Base-by-base conservation (phyloP, 2,329 filamentous ascomycete genomes). In the Boeremia exigua region DNA sequence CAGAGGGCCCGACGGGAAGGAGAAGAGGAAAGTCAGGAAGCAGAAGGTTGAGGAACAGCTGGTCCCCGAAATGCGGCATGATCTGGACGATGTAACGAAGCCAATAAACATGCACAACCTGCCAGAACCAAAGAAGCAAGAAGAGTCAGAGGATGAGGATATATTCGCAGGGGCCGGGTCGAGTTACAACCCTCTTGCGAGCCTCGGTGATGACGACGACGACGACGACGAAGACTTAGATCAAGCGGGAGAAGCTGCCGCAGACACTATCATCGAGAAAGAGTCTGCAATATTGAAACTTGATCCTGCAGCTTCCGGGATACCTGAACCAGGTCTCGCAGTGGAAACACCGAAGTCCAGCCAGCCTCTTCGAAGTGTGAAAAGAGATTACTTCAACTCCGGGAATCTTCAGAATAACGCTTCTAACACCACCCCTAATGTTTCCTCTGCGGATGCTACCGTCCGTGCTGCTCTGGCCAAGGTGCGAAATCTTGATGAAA, bases 381-480 rank as follows among this genome's bases (percentile, higher is more conserved):
- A 66, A 62, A 64, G 61, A 38, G 63, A 71, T 44, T 65, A 68
- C 47, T 63, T 69, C 49, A 59, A 54, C 42, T 40, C 60, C 9
- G 29, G 12, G 7, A 59, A 55, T 43, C 32, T 56, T 15, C 60
- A 51, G 39, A 45, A 28, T 5, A 51, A 40, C 6, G 42, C 48
- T 28, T 37, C 48, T 45, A 66, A 29, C 61, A 74, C 38, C 63
- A 78, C 79, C 43, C 76, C 78, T 4, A 46, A 62, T 15, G 36
- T 62, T 12, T 67, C 67, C 27, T 65, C 82, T 4, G 84, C 88
- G 67, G 92, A 97, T 67, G 89, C 92, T 2, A 86, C 89, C 2
- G 88, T 96, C 59, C 82, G 92, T 61, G 92, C 91, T 3, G 92
- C 92, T 0, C 83, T 99, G 67, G 91, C 92, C 76, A 92, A 92